These are phyloP conservation scores for Benincasa hispida DNA, from an alignment of 306 rosid genomes.

Conservation along the genomic window DNA sequence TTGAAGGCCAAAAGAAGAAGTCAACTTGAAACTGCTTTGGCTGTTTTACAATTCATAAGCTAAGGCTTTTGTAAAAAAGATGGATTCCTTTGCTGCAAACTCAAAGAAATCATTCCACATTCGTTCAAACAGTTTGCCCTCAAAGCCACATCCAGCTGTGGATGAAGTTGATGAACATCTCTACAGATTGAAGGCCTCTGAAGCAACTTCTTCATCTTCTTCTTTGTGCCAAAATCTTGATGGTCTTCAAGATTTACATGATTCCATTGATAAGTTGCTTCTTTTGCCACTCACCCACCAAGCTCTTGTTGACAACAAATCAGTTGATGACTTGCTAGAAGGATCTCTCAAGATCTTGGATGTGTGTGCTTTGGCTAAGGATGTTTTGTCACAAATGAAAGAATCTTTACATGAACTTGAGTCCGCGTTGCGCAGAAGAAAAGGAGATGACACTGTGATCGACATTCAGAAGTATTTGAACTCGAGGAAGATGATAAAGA, in stretches of 20 bases:
- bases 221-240: background rate
- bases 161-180: slow-evolving; percentile 11
- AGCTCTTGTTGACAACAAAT: background rate
- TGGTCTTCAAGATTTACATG: background rate
- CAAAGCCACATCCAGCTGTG: slow-evolving; percentile 13
- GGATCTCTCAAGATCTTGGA: background rate
- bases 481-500: background rate
- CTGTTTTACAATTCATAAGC: background rate
- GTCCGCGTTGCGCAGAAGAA: background rate
- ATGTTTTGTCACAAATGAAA: background rate
- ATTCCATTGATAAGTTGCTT: background rate
- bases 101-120: slow-evolving; percentile 4
- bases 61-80: background rate
- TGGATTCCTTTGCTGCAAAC: slow-evolving; percentile 4
- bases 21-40: background rate
- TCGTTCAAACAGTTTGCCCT: slow-evolving; percentile 17
- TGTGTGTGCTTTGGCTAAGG: background rate
- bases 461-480: background rate
- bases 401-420: background rate
- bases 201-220: slow-evolving; percentile 1
- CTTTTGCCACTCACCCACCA: background rate
- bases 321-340: background rate
- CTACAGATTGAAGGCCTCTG: slow-evolving; percentile 4
- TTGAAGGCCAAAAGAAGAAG: background rate
- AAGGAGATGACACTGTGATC: background rate